Percentiles rank a stretch among this genome's conserved stretches.
Conservation (phyloP, 225 moss, liverwort and hornwort genomes). For the Bryoerythrophyllum caledonicum region DNA sequence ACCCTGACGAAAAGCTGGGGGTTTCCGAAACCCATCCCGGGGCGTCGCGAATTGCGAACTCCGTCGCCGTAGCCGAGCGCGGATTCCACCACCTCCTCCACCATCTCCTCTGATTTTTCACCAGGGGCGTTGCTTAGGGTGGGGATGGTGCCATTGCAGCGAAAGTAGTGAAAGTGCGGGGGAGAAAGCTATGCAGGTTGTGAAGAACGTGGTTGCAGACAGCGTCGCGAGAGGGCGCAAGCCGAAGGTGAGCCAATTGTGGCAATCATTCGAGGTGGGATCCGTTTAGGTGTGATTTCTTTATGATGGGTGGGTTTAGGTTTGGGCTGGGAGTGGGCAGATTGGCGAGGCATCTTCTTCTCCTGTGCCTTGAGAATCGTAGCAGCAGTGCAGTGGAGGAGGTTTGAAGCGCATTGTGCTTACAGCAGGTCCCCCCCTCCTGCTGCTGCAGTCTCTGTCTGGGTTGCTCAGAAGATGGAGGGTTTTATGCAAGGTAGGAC, state of each 20-base stretch:
- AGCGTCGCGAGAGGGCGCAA: slow-evolving; percentile 25
- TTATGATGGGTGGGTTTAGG: slow-evolving; percentile 31
- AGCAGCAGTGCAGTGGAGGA: slow-evolving; percentile 30
- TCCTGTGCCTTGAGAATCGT: slow-evolving; percentile 28
- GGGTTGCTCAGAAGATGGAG: slow-evolving; percentile 35
- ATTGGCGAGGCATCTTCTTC: slow-evolving; percentile 19
- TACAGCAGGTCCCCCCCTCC: background rate
- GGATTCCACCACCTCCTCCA: too few relatives aligned
- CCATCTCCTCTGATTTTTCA: too few relatives aligned
- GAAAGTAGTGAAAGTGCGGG: too few relatives aligned
- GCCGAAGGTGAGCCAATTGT: slow-evolving; percentile 26
- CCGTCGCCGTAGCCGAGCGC: too few relatives aligned
- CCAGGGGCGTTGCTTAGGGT: too few relatives aligned
- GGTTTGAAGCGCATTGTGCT: slow-evolving; percentile 9
- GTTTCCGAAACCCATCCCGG: too few relatives aligned
- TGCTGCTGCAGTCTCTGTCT: slow-evolving; percentile 32
- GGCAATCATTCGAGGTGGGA: too few relatives aligned
- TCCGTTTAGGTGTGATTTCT: too few relatives aligned
- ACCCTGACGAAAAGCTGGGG: too few relatives aligned
- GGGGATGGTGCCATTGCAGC: too few relatives aligned
- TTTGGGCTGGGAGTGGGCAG: slow-evolving; percentile 32
- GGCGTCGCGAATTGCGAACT: too few relatives aligned
- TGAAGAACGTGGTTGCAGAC: slow-evolving; percentile 45
- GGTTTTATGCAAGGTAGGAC: slow-evolving; percentile 29
- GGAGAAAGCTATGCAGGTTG: slow-evolving; percentile 50